A percentile compares a stretch with the other conserved stretches of the same genome.
phyloP scores from a whole-genome alignment of 768 basidiomycete species.

The Pholiota molesta region DNA sequence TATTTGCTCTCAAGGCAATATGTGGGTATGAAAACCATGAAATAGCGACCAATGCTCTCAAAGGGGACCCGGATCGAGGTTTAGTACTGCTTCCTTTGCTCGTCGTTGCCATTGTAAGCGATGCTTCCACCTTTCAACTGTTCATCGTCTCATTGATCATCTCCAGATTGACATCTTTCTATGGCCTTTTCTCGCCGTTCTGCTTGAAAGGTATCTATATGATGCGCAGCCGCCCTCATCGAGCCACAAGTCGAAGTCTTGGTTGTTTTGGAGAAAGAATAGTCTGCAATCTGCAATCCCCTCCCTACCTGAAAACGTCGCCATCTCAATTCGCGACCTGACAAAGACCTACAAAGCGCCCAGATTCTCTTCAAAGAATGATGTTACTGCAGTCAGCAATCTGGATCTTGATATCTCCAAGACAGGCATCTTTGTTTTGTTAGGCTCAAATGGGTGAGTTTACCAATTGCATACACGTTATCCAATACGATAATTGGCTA shows the following conservation, averaged over 20 bases:
- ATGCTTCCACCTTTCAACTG: background rate
- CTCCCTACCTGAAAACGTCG: constrained; percentile 41
- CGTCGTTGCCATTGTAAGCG: constrained; percentile 64
- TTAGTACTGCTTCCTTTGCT: constrained; percentile 59
- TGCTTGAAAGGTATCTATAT: constrained; percentile 63
- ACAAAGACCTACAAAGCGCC: constrained; percentile 60
- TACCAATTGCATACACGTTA: background rate
- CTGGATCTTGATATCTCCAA: constrained; percentile 72
- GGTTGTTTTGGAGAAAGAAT: constrained; percentile 36
- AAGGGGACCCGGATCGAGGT: constrained; percentile 62
- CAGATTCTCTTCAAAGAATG: constrained; percentile 46
- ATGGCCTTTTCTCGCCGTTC: constrained; percentile 68
- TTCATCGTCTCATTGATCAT: background rate
- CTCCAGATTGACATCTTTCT: constrained; percentile 69
- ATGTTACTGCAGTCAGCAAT: constrained; percentile 65
- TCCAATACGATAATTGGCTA: constrained; percentile 7
- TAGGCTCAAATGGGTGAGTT: constrained; percentile 70
- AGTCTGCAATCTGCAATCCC: constrained; percentile 8
- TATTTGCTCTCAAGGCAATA: constrained; percentile 70
- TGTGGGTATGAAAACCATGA: constrained; percentile 68
- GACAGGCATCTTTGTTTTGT: constrained; percentile 73
- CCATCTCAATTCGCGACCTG: constrained; percentile 65
- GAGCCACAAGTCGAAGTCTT: constrained; percentile 23
- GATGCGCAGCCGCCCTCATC: constrained; percentile 41
- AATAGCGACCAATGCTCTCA: constrained; percentile 53